Conservation (phyloP, 805 yeast species). For the Millerozyma acaciae region DNA sequence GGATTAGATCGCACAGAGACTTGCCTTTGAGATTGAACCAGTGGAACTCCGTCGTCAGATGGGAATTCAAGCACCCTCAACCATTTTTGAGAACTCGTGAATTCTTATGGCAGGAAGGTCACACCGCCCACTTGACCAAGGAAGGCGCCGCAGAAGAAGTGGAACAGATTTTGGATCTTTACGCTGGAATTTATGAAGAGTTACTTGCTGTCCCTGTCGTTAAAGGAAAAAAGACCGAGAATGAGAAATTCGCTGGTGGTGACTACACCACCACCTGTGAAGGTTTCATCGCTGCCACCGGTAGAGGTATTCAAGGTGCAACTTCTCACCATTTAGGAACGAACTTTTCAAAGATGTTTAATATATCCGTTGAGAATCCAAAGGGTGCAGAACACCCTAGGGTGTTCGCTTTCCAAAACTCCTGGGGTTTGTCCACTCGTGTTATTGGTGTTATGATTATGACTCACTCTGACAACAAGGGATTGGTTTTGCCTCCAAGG, state of each 20-base stretch:
- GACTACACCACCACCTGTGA: constrained; percentile 92
- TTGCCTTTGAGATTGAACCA: constrained; percentile 94
- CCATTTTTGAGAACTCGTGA: constrained; percentile 98
- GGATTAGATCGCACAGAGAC: constrained; percentile 98
- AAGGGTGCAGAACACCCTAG: constrained; percentile 84
- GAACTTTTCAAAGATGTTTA: constrained; percentile 98
- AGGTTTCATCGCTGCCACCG: constrained; percentile 96
- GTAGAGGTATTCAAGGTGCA: constrained; percentile 99
- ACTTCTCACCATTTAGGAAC: constrained; percentile 97
- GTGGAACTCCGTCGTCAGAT: constrained; percentile 99
- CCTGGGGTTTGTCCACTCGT: constrained; percentile 99
- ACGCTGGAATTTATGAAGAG: constrained; percentile 81
- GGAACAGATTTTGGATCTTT: constrained; percentile 76
- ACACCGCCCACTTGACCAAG: constrained; percentile 88
- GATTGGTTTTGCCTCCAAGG: constrained; percentile 95
- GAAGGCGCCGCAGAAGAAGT: constrained; percentile 85
- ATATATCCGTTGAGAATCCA: constrained; percentile 93
- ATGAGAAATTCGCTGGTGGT: constrained; percentile 99
- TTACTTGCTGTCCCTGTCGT: constrained; percentile 96
- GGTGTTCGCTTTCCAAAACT: constrained; percentile 89
- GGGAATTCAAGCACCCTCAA: constrained; percentile 99
- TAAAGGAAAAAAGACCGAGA: constrained; percentile 92
- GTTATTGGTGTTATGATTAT: constrained; percentile 99
- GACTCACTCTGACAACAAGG: constrained; percentile 98
- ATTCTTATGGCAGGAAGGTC: constrained; percentile 99